These are phyloP conservation scores for Tricholoma bakamatsutake DNA, from an alignment of 768 basidiomycete genomes.

Conservation along the genomic window DNA sequence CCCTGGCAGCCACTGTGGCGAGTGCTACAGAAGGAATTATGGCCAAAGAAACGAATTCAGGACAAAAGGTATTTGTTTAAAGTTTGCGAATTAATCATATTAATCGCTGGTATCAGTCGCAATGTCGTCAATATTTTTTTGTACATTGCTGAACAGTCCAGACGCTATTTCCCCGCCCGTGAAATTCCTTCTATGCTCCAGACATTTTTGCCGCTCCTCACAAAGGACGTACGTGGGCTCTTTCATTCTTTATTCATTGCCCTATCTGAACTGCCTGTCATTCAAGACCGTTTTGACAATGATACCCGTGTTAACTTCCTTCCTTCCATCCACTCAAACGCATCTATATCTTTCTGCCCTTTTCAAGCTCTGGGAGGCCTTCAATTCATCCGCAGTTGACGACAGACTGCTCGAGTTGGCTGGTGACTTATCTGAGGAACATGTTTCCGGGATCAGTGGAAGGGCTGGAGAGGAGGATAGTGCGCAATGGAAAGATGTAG, in stretches of 20 bases:
- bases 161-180: conserved; percentile 57
- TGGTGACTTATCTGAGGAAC: conserved; percentile 66
- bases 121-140: conserved; percentile 68
- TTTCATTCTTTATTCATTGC: neutral
- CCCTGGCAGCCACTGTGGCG: conserved; percentile 78
- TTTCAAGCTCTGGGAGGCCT: conserved; percentile 74
- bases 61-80: conserved; percentile 47
- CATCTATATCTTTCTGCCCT: conserved; percentile 66
- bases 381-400: conserved; percentile 69
- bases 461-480: conserved; percentile 48
- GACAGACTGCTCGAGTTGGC: conserved; percentile 70
- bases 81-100: neutral
- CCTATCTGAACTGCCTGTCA: neutral
- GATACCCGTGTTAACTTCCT: conserved; percentile 70
- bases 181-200: conserved; percentile 70
- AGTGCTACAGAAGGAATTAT: conserved; percentile 65
- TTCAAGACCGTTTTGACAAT: conserved; percentile 61
- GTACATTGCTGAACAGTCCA: conserved; percentile 68
- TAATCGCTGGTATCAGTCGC: conserved; percentile 32
- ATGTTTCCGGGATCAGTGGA: conserved; percentile 53
- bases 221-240: conserved; percentile 52
- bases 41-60: conserved; percentile 59
- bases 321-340: conserved; percentile 62
- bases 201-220: conserved; percentile 65
- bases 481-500: conserved; percentile 73